These are phyloP conservation scores for Mucor piriformis DNA, from an alignment of 371 early-diverging fungal genomes.

Conservation along the genomic window DNA sequence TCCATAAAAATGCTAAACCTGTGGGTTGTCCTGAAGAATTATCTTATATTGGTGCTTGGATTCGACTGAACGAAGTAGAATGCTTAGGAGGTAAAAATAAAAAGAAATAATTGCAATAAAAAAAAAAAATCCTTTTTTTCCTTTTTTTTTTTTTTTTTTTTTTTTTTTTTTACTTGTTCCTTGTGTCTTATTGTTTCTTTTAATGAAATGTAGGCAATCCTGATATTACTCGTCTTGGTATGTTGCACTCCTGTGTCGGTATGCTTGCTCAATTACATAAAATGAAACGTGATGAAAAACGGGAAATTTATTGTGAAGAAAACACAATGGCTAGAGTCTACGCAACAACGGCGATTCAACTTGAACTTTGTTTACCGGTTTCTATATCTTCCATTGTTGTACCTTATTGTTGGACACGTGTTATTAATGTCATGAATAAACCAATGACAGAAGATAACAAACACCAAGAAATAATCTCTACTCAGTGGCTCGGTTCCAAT, in stretches of 20 bases:
- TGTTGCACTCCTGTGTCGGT: slow-evolving; percentile 39
- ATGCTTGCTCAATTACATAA: slow-evolving; percentile 35
- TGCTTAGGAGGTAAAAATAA: slow-evolving; percentile 39
- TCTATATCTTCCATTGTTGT: slow-evolving; percentile 3
- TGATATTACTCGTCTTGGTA: slow-evolving; percentile 30
- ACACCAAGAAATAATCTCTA: slow-evolving; percentile 1
- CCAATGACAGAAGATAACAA: neutral
- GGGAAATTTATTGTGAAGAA: slow-evolving; percentile 19
- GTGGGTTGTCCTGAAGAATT: slow-evolving; percentile 28
- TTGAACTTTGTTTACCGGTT: slow-evolving; percentile 32
- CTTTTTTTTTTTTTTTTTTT: slow-evolving; percentile 1
- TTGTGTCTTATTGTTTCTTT: neutral
- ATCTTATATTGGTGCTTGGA: slow-evolving; percentile 36
- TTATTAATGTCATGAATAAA: slow-evolving; percentile 1
- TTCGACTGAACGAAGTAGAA: slow-evolving; percentile 40
- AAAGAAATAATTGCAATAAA: neutral
- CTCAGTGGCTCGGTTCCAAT: slow-evolving; percentile 11
- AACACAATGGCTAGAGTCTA: slow-evolving; percentile 38
- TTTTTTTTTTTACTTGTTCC: neutral
- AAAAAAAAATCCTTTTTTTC: neutral
- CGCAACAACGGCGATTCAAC: slow-evolving; percentile 38
- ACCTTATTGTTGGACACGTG: slow-evolving; percentile 13
- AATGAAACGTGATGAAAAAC: slow-evolving; percentile 21
- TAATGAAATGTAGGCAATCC: slow-evolving; percentile 28
- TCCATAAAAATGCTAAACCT: slow-evolving; percentile 20